These are phyloP conservation scores for Pueraria montana DNA, from an alignment of 306 rosid species.

Conservation along the genomic window DNA sequence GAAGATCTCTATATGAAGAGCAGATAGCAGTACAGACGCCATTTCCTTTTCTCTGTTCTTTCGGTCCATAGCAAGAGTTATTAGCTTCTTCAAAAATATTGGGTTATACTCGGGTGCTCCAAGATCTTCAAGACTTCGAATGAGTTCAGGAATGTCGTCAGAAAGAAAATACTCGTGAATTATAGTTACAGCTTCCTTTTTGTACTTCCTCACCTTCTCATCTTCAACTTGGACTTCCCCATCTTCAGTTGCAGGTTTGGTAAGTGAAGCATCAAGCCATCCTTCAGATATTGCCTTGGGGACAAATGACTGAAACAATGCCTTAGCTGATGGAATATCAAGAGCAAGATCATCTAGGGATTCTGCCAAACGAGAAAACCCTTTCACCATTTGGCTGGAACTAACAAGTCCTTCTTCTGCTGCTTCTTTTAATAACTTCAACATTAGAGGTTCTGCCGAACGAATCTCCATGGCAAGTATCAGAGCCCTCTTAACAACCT, in stretches of 20 bases:
- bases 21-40: conserved; percentile 97
- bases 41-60: conserved; percentile 98
- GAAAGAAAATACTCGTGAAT: conserved; percentile 95
- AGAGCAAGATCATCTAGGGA: conserved; percentile 98
- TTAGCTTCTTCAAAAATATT: conserved; percentile 88
- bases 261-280: conserved; percentile 92
- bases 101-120: conserved; percentile 83
- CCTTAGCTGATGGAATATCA: conserved; percentile 89
- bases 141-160: conserved; percentile 96
- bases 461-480: conserved; percentile 86
- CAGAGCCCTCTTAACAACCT: conserved; percentile 97
- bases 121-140: conserved; percentile 90
- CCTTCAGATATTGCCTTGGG: conserved; percentile 87
- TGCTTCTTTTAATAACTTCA: conserved; percentile 88
- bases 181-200: conserved; percentile 84
- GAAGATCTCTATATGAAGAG: conserved; percentile 95
- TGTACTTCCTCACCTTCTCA: conserved; percentile 73
- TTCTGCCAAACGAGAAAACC: conserved; percentile 90
- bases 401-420: conserved; percentile 95
- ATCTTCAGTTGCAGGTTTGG: conserved; percentile 65
- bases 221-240: conserved; percentile 70
- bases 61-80: conserved; percentile 96
- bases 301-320: conserved; percentile 70
- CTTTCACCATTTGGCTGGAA: conserved; percentile 98
- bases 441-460: conserved; percentile 73